These are phyloP conservation scores for Ricinus communis DNA, from an alignment of 345 rosid species.

Conservation along the genomic window DNA sequence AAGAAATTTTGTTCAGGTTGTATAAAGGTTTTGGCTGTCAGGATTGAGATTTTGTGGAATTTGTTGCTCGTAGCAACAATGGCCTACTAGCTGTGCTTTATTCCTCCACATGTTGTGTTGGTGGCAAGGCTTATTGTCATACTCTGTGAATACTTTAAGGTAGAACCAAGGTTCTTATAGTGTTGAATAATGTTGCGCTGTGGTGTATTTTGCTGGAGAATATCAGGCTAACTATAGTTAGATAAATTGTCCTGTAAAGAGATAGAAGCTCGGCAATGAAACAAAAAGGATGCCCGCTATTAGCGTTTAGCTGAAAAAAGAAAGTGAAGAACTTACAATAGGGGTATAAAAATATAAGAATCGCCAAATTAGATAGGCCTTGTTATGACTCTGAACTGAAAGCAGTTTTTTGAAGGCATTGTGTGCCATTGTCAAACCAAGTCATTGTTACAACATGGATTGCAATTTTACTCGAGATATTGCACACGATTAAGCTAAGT, in stretches of 20 bases:
- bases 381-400: not conserved
- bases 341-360: not conserved
- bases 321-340: not conserved
- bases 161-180: not conserved
- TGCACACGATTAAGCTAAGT: not conserved
- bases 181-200: not conserved
- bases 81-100: not conserved
- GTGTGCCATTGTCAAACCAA: not conserved
- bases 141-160: too few relatives aligned
- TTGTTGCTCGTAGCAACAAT: not conserved
- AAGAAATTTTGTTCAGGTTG: not conserved
- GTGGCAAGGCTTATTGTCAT: too few relatives aligned
- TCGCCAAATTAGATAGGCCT: not conserved
- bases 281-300: not conserved
- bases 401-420: not conserved
- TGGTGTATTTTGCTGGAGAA: not conserved
- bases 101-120: not conserved
- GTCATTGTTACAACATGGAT: not conserved
- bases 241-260: not conserved
- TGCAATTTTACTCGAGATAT: not conserved
- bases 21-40: not conserved
- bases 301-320: slow-evolving; percentile 1
- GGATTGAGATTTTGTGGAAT: not conserved
- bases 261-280: not conserved
- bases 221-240: too few relatives aligned